Percentiles rank a stretch among this genome's conserved stretches.
phyloP scores from a whole-genome alignment of 306 rosid genomes.

The Malus domestica region ASM211411v1 NC_041797.1:31250501-31251000 shows the following conservation, averaged over 20 bases:
- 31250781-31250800: neutral
- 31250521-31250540: constrained; percentile 77
- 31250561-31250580: constrained; percentile 17
- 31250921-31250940: too few species aligned
- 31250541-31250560: constrained; percentile 67
- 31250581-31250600: neutral
- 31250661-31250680: neutral
- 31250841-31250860: too few species aligned
- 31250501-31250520: constrained; percentile 91
- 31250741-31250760: neutral
- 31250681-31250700: neutral
- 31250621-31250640: neutral
- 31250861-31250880: too few species aligned
- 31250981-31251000: too few species aligned
- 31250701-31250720: neutral
- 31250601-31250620: neutral
- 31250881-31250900: too few species aligned
- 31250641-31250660: neutral
- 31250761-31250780: neutral
- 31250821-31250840: too few species aligned
- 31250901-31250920: too few species aligned
- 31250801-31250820: neutral
- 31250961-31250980: too few species aligned
- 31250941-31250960: too few species aligned
- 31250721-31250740: neutral